Percentiles rank a stretch among this genome's conserved stretches.
These are phyloP conservation scores for Xylariomycetidae sp. DNA, from an alignment of 2,329 filamentous ascomycete species.

Conservation along the genomic window DNA sequence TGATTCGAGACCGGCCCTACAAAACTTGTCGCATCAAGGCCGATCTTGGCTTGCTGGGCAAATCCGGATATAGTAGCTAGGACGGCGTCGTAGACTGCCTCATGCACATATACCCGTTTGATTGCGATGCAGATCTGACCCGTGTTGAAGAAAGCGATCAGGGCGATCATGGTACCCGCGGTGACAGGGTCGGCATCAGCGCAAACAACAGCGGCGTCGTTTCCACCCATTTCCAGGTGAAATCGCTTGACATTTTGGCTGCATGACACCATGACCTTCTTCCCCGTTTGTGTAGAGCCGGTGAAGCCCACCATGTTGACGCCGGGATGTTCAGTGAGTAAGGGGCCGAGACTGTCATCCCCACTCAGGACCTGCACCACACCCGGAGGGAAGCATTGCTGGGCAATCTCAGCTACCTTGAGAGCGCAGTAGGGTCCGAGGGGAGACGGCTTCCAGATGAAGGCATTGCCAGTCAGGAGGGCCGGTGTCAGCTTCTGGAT, in stretches of 20 bases:
- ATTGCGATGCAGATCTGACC: constrained; percentile 48
- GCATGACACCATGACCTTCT: constrained; percentile 54
- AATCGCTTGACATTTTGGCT: constrained; percentile 40
- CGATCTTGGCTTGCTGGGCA: constrained; percentile 9
- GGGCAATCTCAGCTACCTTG: constrained; percentile 31
- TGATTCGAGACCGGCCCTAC: constrained; percentile 1
- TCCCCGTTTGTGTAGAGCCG: constrained; percentile 55
- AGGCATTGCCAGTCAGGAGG: background rate
- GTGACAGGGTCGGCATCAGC: constrained; percentile 7
- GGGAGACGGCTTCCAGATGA: background rate
- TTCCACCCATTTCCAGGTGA: background rate
- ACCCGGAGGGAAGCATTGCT: constrained; percentile 48
- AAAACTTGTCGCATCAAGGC: background rate
- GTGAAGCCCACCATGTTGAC: constrained; percentile 63
- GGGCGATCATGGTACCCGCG: constrained; percentile 24
- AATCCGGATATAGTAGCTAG: constrained; percentile 36
- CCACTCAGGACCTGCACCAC: constrained; percentile 59
- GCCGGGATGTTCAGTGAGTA: constrained; percentile 54
- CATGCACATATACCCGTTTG: constrained; percentile 55
- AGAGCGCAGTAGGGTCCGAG: constrained; percentile 30
- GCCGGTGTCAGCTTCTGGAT: background rate
- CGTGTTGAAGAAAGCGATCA: constrained; percentile 36
- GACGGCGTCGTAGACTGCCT: constrained; percentile 41
- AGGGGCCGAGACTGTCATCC: constrained; percentile 55
- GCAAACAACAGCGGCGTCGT: background rate